Base-by-base conservation (phyloP, 1,139 yeast genomes). In the Taphrina populina region DNA sequence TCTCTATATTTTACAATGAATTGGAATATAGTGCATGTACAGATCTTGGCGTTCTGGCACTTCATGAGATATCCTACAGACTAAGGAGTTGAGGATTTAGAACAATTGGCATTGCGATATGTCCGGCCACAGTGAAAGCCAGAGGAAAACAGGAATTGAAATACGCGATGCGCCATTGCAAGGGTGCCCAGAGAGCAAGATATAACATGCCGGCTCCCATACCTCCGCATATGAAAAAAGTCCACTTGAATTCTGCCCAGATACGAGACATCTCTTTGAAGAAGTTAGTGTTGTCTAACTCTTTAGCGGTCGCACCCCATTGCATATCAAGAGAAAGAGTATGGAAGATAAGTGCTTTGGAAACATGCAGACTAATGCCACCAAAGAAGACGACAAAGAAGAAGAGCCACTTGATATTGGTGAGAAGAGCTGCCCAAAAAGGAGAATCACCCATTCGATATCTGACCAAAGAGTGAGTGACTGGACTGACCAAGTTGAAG, bases 241-340 rank as follows among this genome's bases (percentile, higher is more conserved):
- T 29, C 24, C 36, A 44, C 43, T 30, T 44, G 46, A 43, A 52
- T 29, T 36, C 37, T 15, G 29, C 30, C 45, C 41, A 41, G 20
- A 60, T 59, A 43, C 56, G 57, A 4, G 59, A 58, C 24, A 59
- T 41, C 41, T 60, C 62, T 20, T 45, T 58, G 46, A 58, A 60
- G 41, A 60, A 59, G 39, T 57, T 57, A 1, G 61, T 57, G 15
- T 55, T 37, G 34, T 60, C 61, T 15, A 59, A 49, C 32, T 58
- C 60, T 21, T 59, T 59, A 11, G 60, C 60, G 11, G 62, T 60
- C n/a, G 61, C 60, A 10, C 62, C 61, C 62, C 61, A 60, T 21
- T 57, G 57, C 60, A 60, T 56, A 56, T 57, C 56, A 15, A 59
- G 27, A 8, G 58, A 52, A 30, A 60, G 52, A 54, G 59, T 32